Conservation (phyloP, 768 basidiomycete genomes). For the Lactarius tabidus region DNA sequence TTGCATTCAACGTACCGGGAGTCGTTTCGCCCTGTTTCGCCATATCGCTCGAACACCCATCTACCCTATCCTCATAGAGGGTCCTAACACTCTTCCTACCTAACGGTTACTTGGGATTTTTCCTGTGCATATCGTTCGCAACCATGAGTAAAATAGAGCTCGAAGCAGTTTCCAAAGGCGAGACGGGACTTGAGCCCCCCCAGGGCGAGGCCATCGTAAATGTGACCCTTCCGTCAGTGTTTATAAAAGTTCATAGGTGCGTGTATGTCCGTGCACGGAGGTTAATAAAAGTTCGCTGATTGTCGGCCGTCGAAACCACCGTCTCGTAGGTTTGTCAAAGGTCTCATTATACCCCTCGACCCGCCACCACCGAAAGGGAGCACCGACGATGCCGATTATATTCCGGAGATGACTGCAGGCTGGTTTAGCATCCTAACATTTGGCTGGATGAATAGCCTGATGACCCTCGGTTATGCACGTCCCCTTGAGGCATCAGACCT, state of each 20-base stretch:
- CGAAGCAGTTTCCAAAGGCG: constrained; percentile 2
- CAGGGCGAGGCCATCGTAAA: background rate
- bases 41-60: background rate
- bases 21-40: background rate
- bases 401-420: constrained; percentile 64
- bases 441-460: constrained; percentile 68
- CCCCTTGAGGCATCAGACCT: constrained; percentile 79
- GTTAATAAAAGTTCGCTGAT: background rate
- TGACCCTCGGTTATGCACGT: constrained; percentile 71
- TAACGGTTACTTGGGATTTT: background rate
- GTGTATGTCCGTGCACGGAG: background rate
- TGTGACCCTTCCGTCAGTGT: background rate
- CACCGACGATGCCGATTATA: constrained; percentile 54
- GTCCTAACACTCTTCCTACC: no score
- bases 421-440: constrained; percentile 62
- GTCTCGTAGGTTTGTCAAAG: constrained; percentile 18
- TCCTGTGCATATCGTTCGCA: background rate
- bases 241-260: constrained; percentile 5
- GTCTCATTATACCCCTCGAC: constrained; percentile 24
- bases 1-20: background rate
- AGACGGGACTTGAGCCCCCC: background rate
- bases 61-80: background rate
- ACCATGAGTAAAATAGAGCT: constrained; percentile 1
- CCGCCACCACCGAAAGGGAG: constrained; percentile 46
- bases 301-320: background rate